A percentile compares a stretch with the other conserved stretches of the same genome.
Evolutionary conservation across 1,284 basidiomycete species (phyloP).

Genomic region (Xerocomus amazonicus): DNA sequence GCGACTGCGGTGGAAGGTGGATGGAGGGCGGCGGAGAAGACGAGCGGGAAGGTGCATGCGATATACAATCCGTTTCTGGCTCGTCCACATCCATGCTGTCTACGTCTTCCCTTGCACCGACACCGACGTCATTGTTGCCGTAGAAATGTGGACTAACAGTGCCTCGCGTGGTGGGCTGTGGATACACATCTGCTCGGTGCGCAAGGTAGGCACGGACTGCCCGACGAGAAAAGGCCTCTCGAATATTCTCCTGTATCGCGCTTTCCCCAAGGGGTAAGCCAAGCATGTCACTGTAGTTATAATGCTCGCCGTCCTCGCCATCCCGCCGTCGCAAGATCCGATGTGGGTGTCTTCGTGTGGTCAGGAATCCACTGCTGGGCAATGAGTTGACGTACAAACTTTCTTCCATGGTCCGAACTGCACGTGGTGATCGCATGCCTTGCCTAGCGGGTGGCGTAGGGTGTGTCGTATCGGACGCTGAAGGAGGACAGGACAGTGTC

Average conservation of each 20-base stretch:
- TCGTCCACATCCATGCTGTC: constrained; percentile 42
- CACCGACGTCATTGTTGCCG: constrained; percentile 24
- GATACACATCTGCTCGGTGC: constrained; percentile 22
- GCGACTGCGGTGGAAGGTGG: constrained; percentile 24
- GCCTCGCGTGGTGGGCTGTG: constrained; percentile 19
- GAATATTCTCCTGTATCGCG: constrained; percentile 58
- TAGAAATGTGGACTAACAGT: constrained; percentile 12
- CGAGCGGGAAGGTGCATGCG: constrained; percentile 44
- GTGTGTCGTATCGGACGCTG: constrained; percentile 13
- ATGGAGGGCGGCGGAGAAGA: constrained; percentile 40
- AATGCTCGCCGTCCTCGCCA: constrained; percentile 34
- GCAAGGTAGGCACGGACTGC: constrained; percentile 37
- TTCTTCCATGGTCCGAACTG: constrained; percentile 52
- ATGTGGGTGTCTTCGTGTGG: constrained; percentile 21
- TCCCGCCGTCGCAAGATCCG: constrained; percentile 27
- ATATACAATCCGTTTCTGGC: constrained; percentile 44
- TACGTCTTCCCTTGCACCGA: constrained; percentile 19
- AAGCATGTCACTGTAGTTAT: constrained; percentile 40
- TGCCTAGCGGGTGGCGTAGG: constrained; percentile 13
- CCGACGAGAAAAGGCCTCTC: constrained; percentile 50
- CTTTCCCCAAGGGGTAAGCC: constrained; percentile 57
- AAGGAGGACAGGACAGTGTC: constrained; percentile 16
- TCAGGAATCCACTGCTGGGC: constrained; percentile 8
- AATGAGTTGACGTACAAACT: constrained; percentile 47
- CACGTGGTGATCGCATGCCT: constrained; percentile 30